Base-by-base conservation (phyloP, 75 land plant genomes). In the Sequoiadendron giganteum region DNA sequence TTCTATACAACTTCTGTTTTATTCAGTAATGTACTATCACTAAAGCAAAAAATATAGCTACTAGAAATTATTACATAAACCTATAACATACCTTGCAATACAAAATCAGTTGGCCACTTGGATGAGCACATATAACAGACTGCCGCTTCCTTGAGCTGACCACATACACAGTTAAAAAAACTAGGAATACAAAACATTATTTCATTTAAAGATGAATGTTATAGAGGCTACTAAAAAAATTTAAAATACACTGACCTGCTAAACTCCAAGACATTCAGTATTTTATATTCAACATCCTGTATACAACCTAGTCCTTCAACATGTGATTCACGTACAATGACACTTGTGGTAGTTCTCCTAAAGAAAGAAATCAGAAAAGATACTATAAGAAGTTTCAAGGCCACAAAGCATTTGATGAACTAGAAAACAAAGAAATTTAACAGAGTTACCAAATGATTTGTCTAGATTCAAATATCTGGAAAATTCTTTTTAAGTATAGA, bases 141-240 rank as follows among this genome's bases (percentile, higher is more conserved):
- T 92, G 92, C 28, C 92, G 92, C 87, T 89, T 92, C 80, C 93
- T 89, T 47, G 92, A 89, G 87, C 93, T 89, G 92, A 30, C 47
- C 42, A 84, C n/a, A 85, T 80, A 25, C 2, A 36, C 16, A 40
- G 83, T 43, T 80, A 43, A 80, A 80, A 5, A 21, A 5, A 42
- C 42, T 79, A 42, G 25, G 25, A 43, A 80, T 42, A 80, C 21
- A 40, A 43, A 80, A 25, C n/a, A 42, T 15, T 25, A 6, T 21
- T 80, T 80, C 30, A 43, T 25, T 80, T 18, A 45, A 49, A 80
- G 28, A n/a, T n/a, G 10, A 80, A 8, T 21, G 43, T 1, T 43
- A 43, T 80, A n/a, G 40, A 40, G 25, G 28, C 28, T 25, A 43
- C 48, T 80, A 18, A 21, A 40, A 38, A 34, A 80, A 43, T 42